phyloP scores from a whole-genome alignment of 164 flowering plant genomes.

The Vitis vinifera region DNA sequence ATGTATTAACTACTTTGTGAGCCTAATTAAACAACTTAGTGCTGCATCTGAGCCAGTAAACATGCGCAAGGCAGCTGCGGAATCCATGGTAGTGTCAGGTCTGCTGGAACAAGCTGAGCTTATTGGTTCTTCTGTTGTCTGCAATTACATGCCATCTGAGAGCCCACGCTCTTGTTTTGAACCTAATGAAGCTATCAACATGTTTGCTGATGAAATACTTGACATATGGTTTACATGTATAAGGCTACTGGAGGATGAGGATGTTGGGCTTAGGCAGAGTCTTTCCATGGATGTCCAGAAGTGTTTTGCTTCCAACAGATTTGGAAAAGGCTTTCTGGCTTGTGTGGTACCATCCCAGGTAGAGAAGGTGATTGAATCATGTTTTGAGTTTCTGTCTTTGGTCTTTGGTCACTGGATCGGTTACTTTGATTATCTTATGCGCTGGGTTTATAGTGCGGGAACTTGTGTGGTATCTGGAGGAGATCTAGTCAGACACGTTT shows the following conservation, averaged over 20 bases:
- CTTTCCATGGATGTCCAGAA: constrained; percentile 68
- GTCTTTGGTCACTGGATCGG: constrained; percentile 76
- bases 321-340: constrained; percentile 18
- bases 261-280: constrained; percentile 61
- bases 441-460: constrained; percentile 52
- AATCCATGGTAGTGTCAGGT: constrained; percentile 85
- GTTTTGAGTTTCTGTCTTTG: constrained; percentile 75
- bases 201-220: constrained; percentile 55
- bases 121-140: constrained; percentile 43
- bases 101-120: constrained; percentile 62
- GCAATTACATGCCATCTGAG: constrained; percentile 27
- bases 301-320: constrained; percentile 33
- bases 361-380: constrained; percentile 71
- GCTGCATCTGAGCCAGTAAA: constrained; percentile 72
- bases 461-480: constrained; percentile 42
- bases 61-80: constrained; percentile 87
- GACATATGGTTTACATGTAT: constrained; percentile 80
- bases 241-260: constrained; percentile 90
- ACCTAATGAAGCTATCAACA: constrained; percentile 40
- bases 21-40: constrained; percentile 53
- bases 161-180: constrained; percentile 16
- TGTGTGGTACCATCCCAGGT: constrained; percentile 67
- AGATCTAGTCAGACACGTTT: constrained; percentile 82
- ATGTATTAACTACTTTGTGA: constrained; percentile 41
- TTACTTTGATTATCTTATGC: constrained; percentile 58